A percentile compares a stretch with the other conserved stretches of the same genome.
Evolutionary conservation across 2,329 filamentous ascomycete genomes (phyloP).

Genomic region (Raffaelea ambrosiae): DNA sequence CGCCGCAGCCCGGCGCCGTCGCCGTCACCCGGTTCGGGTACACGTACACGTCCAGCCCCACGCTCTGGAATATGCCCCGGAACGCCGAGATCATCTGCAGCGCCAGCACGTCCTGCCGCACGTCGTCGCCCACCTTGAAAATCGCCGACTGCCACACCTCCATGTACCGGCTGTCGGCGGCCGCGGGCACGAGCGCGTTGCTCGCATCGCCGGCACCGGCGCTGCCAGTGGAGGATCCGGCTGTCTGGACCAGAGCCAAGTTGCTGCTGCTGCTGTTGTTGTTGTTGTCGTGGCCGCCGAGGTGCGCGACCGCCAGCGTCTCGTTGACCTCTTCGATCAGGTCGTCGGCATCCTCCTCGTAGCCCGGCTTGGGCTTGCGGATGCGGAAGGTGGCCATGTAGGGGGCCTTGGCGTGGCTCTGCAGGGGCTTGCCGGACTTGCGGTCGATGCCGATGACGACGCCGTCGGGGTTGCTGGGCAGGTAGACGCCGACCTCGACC

Average conservation of each 20-base stretch:
- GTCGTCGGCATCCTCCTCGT: slow-evolving; percentile 45
- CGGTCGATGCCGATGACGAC: slow-evolving; percentile 96
- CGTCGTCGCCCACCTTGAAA: slow-evolving; percentile 99
- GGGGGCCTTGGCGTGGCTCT: slow-evolving; percentile 95
- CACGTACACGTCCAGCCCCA: slow-evolving; percentile 93
- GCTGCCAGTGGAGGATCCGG: slow-evolving; percentile 1
- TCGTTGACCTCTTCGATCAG: slow-evolving; percentile 39
- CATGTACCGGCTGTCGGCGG: slow-evolving; percentile 46
- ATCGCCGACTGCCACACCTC: slow-evolving; percentile 99
- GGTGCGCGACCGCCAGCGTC: not conserved
- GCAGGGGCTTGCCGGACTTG: slow-evolving; percentile 93
- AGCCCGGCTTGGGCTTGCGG: slow-evolving; percentile 60
- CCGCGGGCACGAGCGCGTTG: slow-evolving; percentile 11
- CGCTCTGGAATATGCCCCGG: slow-evolving; percentile 89
- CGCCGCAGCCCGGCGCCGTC: slow-evolving; percentile 91
- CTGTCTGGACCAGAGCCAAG: slow-evolving; percentile 8
- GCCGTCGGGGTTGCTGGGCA: slow-evolving; percentile 94
- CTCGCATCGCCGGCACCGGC: slow-evolving; percentile 9
- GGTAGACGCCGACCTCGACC: slow-evolving; percentile 92
- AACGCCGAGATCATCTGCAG: slow-evolving; percentile 98
- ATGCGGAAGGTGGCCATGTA: slow-evolving; percentile 99
- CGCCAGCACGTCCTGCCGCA: slow-evolving; percentile 90
- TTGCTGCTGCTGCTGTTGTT: slow-evolving; percentile 33
- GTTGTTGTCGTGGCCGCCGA: not conserved
- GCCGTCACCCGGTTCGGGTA: slow-evolving; percentile 96